Evolutionary conservation across 2,329 filamentous ascomycete species (phyloP).

Genomic region (Colletotrichum karsti): DNA sequence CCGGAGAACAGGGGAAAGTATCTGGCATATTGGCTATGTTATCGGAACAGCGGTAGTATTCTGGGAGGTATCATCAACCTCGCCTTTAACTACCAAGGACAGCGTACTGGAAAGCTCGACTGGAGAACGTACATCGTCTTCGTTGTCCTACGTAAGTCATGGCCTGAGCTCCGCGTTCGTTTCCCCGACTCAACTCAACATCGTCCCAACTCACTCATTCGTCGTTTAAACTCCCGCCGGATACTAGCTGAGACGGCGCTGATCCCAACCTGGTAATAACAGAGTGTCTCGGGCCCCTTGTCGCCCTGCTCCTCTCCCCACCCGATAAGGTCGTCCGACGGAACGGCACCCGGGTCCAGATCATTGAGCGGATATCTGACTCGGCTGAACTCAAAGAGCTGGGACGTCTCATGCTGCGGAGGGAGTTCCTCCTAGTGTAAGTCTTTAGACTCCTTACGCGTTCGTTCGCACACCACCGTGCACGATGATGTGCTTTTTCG

Average conservation of each 20-base stretch:
- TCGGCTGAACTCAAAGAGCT: slow-evolving; percentile 34
- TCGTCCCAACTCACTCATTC: background rate
- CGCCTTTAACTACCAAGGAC: slow-evolving; percentile 45
- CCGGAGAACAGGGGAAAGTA: slow-evolving; percentile 27
- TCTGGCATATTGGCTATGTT: slow-evolving; percentile 31
- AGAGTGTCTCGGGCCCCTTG: slow-evolving; percentile 35
- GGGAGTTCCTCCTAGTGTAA: slow-evolving; percentile 33
- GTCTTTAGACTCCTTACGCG: too few species aligned
- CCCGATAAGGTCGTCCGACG: slow-evolving; percentile 37
- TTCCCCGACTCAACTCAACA: background rate
- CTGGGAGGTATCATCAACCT: slow-evolving; percentile 55
- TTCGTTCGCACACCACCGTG: too few species aligned
- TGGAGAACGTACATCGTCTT: slow-evolving; percentile 38
- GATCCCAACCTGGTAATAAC: background rate
- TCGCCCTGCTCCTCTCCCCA: slow-evolving; percentile 36
- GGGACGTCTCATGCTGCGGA: slow-evolving; percentile 28
- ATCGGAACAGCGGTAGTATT: slow-evolving; percentile 36
- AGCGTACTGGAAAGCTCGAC: slow-evolving; percentile 34
- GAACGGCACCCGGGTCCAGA: slow-evolving; percentile 35
- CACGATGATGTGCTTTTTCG: background rate
- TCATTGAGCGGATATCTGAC: slow-evolving; percentile 32
- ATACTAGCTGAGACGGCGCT: background rate
- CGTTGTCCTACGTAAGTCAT: slow-evolving; percentile 31
- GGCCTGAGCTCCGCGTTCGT: background rate
- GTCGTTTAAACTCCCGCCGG: background rate